A percentile compares a stretch with the other conserved stretches of the same genome.
Evolutionary conservation across 768 basidiomycete genomes (phyloP).

Genomic region (Tubosaeta sp.): DNA sequence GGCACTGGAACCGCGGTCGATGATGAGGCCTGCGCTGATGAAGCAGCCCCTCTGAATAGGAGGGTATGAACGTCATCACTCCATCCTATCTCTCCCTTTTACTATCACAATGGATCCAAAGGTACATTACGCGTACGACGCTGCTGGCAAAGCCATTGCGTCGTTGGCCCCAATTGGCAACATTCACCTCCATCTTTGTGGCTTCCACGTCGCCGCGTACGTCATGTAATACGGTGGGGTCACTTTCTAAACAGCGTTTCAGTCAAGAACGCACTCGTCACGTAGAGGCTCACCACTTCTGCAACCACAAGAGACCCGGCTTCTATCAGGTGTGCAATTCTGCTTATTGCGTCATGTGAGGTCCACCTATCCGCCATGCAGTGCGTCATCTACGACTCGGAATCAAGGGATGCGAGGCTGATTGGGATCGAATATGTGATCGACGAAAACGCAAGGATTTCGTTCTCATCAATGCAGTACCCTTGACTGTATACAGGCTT

Average conservation of each 20-base stretch:
- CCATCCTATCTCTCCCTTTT: neutral
- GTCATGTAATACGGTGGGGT: neutral
- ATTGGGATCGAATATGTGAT: slow-evolving; percentile 55
- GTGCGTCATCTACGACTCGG: slow-evolving; percentile 43
- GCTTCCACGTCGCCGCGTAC: slow-evolving; percentile 34
- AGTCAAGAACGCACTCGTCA: slow-evolving; percentile 32
- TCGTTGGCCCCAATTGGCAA: slow-evolving; percentile 35
- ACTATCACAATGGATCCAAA: slow-evolving; percentile 23
- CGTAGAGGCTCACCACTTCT: slow-evolving; percentile 44
- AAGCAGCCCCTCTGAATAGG: slow-evolving; percentile 11
- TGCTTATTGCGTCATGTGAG: neutral
- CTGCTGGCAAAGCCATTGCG: slow-evolving; percentile 25
- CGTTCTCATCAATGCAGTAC: neutral
- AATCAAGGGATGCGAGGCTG: slow-evolving; percentile 39
- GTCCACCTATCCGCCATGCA: slow-evolving; percentile 32
- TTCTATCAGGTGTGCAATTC: slow-evolving; percentile 34
- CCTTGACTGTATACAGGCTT: slow-evolving; percentile 23
- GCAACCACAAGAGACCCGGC: slow-evolving; percentile 35
- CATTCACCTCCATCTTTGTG: slow-evolving; percentile 30
- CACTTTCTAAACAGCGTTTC: neutral
- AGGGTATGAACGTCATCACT: slow-evolving; percentile 3
- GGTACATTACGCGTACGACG: slow-evolving; percentile 21
- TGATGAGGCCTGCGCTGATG: neutral
- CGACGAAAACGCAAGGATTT: slow-evolving; percentile 29
- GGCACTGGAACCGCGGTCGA: neutral